phyloP scores from a whole-genome alignment of 1,284 basidiomycete species.

The Trametes versicolor region DNA sequence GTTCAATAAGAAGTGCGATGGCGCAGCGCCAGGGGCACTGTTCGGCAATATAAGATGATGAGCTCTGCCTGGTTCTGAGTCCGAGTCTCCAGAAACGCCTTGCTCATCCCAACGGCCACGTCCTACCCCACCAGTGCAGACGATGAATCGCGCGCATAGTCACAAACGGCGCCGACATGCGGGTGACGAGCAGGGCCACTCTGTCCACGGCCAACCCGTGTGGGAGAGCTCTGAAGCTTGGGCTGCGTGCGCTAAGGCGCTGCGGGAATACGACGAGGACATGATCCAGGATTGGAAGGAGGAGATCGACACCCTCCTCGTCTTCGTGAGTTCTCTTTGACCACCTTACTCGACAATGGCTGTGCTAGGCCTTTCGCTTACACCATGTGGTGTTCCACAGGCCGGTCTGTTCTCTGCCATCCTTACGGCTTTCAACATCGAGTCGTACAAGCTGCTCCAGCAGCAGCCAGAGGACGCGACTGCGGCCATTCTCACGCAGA shows the following conservation, averaged over 20 bases:
- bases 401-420: slow-evolving; percentile 35
- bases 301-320: slow-evolving; percentile 34
- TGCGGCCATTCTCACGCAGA: slow-evolving; percentile 27
- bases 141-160: slow-evolving; percentile 28
- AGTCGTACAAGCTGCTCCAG: slow-evolving; percentile 30
- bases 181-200: slow-evolving; percentile 2
- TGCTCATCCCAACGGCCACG: not conserved
- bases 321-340: slow-evolving; percentile 31
- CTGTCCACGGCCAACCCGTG: slow-evolving; percentile 5
- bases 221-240: slow-evolving; percentile 34
- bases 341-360: not conserved
- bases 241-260: slow-evolving; percentile 31
- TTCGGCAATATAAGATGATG: no score
- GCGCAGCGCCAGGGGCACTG: not conserved
- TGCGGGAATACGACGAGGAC: slow-evolving; percentile 32
- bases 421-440: slow-evolving; percentile 34
- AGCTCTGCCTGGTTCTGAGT: no score
- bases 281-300: slow-evolving; percentile 34
- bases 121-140: not conserved
- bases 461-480: slow-evolving; percentile 28
- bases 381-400: not conserved
- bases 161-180: slow-evolving; percentile 12
- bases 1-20: no score
- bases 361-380: not conserved
- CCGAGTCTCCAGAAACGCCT: not conserved